Evolutionary conservation across 345 rosid genomes (phyloP).

Genomic region (Clausena lansium): DNA sequence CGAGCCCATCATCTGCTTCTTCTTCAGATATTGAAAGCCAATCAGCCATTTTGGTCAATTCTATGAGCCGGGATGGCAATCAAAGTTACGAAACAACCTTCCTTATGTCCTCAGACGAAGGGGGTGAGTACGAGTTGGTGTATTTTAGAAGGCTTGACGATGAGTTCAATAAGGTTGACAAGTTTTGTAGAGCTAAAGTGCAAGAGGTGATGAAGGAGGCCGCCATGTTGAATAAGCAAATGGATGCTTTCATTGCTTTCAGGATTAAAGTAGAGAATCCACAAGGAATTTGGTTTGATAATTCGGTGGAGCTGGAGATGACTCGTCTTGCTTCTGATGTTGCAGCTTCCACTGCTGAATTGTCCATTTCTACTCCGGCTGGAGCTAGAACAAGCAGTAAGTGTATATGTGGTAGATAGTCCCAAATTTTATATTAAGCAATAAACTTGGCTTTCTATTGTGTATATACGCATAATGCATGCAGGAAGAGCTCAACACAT

Average conservation of each 20-base stretch:
- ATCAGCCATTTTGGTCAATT: conserved; percentile 34
- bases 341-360: conserved; percentile 48
- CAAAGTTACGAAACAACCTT: conserved; percentile 51
- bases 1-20: conserved; percentile 10
- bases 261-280: conserved; percentile 75
- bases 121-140: conserved; percentile 61
- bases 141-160: conserved; percentile 65
- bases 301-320: conserved; percentile 38
- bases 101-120: conserved; percentile 51
- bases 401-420: background rate
- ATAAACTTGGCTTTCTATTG: too few species aligned
- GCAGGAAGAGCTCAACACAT: conserved; percentile 47
- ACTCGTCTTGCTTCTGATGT: conserved; percentile 63
- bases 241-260: conserved; percentile 78
- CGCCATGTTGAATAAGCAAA: conserved; percentile 43
- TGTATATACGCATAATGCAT: too few species aligned
- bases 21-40: conserved; percentile 41
- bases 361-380: conserved; percentile 50
- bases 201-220: conserved; percentile 67
- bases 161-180: conserved; percentile 62
- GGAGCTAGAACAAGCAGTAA: conserved; percentile 46
- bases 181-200: conserved; percentile 46
- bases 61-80: conserved; percentile 29
- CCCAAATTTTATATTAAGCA: too few species aligned
- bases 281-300: conserved; percentile 31